phyloP scores from a whole-genome alignment of 2,329 filamentous ascomycete species.

The Paradendryphiella salina region DNA sequence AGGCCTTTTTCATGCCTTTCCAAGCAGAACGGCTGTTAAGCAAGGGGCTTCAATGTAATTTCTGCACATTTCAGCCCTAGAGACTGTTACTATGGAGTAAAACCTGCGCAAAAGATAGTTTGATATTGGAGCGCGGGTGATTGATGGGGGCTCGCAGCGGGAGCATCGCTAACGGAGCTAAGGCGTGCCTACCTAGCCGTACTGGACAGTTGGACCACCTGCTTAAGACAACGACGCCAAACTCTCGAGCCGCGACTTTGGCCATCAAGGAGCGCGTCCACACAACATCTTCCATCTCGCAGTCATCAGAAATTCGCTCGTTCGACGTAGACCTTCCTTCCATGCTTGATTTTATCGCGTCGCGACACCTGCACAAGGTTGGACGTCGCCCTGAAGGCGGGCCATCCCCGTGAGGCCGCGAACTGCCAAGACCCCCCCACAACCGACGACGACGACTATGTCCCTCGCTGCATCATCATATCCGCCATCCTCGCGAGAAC shows the following conservation, averaged over 20 bases:
- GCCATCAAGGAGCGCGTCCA: conserved; percentile 42
- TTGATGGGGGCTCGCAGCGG: conserved; percentile 11
- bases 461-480: conserved; percentile 45
- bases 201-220: conserved; percentile 16
- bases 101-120: neutral
- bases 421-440: conserved; percentile 41
- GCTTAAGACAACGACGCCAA: conserved; percentile 15
- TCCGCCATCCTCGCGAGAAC: conserved; percentile 48
- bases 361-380: conserved; percentile 49
- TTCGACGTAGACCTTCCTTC: conserved; percentile 39
- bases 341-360: conserved; percentile 46
- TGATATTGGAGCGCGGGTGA: conserved; percentile 13
- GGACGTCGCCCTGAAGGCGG: conserved; percentile 47
- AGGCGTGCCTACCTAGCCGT: conserved; percentile 15
- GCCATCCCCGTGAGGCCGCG: conserved; percentile 44
- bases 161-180: conserved; percentile 12
- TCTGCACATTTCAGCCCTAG: neutral
- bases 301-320: conserved; percentile 35
- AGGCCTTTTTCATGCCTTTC: neutral
- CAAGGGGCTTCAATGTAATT: neutral
- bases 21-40: neutral
- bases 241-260: conserved; percentile 31
- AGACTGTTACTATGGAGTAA: neutral
- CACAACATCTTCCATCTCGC: conserved; percentile 41
- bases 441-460: conserved; percentile 42